Evolutionary conservation across 2,329 filamentous ascomycete species (phyloP).

Genomic region (Penicillium sp.): DNA sequence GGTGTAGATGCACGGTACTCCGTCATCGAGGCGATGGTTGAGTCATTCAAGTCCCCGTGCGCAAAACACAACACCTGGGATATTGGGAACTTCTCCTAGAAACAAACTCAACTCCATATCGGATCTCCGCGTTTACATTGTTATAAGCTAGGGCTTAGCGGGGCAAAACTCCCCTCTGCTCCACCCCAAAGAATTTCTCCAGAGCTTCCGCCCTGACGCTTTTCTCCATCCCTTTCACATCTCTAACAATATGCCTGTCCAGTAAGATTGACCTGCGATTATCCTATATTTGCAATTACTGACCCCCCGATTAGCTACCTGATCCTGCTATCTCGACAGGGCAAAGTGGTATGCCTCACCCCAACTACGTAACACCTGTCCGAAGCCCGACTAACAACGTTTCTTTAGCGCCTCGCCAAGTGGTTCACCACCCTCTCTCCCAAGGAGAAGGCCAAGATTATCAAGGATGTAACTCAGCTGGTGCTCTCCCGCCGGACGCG

Average conservation of each 20-base stretch:
- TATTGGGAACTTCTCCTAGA: neutral
- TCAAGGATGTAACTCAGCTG: slow-evolving; percentile 98
- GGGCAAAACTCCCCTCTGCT: slow-evolving; percentile 24
- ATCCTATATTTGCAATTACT: neutral
- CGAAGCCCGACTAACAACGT: slow-evolving; percentile 30
- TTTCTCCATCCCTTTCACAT: slow-evolving; percentile 19
- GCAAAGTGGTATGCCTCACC: slow-evolving; percentile 83
- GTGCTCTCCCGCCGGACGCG: slow-evolving; percentile 92
- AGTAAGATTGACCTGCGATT: slow-evolving; percentile 24
- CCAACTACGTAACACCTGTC: slow-evolving; percentile 25
- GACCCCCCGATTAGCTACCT: slow-evolving; percentile 68
- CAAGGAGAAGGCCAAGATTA: slow-evolving; percentile 98
- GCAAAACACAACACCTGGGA: neutral
- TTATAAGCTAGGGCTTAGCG: slow-evolving; percentile 23
- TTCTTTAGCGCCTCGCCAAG: slow-evolving; percentile 83
- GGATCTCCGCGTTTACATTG: slow-evolving; percentile 2
- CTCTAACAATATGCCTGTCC: slow-evolving; percentile 33
- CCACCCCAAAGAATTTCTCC: slow-evolving; percentile 29
- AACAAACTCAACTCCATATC: neutral
- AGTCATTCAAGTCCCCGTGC: slow-evolving; percentile 5
- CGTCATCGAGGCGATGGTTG: slow-evolving; percentile 6
- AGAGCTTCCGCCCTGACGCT: slow-evolving; percentile 24
- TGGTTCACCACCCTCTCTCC: slow-evolving; percentile 99
- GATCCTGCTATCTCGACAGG: slow-evolving; percentile 94
- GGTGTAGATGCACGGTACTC: neutral